Percentiles rank a stretch among this genome's conserved stretches.
These are phyloP conservation scores for Neurospora hispaniola DNA, from an alignment of 495 filamentous ascomycete species.

Conservation along the genomic window DNA sequence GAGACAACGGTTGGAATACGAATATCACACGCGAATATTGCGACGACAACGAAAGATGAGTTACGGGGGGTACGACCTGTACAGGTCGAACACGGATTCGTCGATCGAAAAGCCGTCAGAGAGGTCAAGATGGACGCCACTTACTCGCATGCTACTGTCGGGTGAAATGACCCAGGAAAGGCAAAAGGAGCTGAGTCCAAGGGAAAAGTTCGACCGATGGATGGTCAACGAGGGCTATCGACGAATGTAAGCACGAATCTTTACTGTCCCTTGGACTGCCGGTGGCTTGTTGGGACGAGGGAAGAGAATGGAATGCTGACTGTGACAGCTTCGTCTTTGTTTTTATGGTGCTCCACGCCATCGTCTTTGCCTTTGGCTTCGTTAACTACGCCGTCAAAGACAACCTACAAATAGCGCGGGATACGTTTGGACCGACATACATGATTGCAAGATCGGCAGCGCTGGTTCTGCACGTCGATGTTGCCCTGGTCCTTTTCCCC, in stretches of 20 bases:
- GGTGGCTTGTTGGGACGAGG: not conserved
- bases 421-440: conserved; percentile 58
- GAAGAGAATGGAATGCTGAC: conserved; percentile 11
- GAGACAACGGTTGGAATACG: conserved; percentile 3
- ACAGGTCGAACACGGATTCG: conserved; percentile 15
- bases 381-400: conserved; percentile 67
- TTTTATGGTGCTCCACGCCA: conserved; percentile 53
- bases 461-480: conserved; percentile 63
- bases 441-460: conserved; percentile 62
- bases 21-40: conserved; percentile 2
- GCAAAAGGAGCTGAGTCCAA: conserved; percentile 46
- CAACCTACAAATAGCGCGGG: conserved; percentile 48
- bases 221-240: conserved; percentile 73
- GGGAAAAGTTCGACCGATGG: conserved; percentile 48
- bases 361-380: conserved; percentile 65
- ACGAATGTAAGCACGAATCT: conserved; percentile 45
- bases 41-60: conserved; percentile 23
- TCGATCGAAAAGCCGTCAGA: conserved; percentile 39
- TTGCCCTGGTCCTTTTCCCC: conserved; percentile 64
- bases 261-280: not conserved
- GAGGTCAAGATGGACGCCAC: conserved; percentile 57
- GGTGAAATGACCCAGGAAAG: conserved; percentile 57
- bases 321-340: conserved; percentile 53
- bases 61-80: conserved; percentile 24
- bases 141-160: conserved; percentile 57